Evolutionary conservation across 371 early-diverging fungal species (phyloP).

Genomic region (Syncephalastrum monosporum): DNA sequence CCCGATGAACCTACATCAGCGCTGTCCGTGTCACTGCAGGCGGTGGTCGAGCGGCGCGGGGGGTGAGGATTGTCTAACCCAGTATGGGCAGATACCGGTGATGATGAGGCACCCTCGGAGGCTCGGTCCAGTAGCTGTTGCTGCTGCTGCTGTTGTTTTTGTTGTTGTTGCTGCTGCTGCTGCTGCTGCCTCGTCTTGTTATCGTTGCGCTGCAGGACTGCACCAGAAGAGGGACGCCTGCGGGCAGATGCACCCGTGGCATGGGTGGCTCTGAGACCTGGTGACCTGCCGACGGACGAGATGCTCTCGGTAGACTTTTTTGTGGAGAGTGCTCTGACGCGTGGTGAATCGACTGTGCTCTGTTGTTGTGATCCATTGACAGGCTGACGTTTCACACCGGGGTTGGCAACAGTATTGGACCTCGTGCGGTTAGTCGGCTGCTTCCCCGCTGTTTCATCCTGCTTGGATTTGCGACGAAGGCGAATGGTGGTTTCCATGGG

Average conservation of each 20-base stretch:
- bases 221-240: constrained; percentile 3
- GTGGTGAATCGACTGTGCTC: constrained; percentile 17
- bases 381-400: background rate
- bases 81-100: too few relatives aligned
- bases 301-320: constrained; percentile 22
- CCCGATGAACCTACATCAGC: too few relatives aligned
- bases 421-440: constrained; percentile 6
- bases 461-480: constrained; percentile 13
- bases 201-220: constrained; percentile 1
- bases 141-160: background rate
- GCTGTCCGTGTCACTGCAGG: too few relatives aligned
- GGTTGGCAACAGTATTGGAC: background rate
- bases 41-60: too few relatives aligned
- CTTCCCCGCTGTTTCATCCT: background rate
- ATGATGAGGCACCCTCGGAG: constrained; percentile 2
- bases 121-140: background rate
- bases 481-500: constrained; percentile 6
- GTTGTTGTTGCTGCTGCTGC: background rate
- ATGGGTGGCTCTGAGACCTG: too few relatives aligned
- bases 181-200: background rate
- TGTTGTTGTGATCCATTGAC: constrained; percentile 3
- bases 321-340: constrained; percentile 17
- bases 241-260: background rate
- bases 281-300: background rate
- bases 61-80: too few relatives aligned